Evolutionary conservation across 805 yeast species (phyloP).

Genomic region (Metschnikowia reukaufii): DNA sequence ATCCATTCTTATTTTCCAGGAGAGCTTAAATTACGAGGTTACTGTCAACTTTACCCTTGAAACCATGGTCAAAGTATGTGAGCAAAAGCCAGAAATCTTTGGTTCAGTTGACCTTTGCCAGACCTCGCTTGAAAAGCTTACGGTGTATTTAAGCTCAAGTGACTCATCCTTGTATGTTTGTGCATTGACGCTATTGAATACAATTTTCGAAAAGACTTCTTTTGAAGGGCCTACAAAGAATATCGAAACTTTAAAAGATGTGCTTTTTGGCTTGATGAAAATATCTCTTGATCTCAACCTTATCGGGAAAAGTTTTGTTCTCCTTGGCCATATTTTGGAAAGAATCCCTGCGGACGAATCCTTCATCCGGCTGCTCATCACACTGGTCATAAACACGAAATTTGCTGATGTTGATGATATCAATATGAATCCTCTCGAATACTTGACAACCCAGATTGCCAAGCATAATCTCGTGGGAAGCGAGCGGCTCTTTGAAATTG

Average conservation of each 20-base stretch:
- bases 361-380: constrained; percentile 10
- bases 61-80: constrained; percentile 22
- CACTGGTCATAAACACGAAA: constrained; percentile 19
- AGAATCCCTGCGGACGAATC: constrained; percentile 9
- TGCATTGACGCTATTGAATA: constrained; percentile 23
- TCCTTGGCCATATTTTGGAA: constrained; percentile 14
- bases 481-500: constrained; percentile 6
- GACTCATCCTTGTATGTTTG: constrained; percentile 27
- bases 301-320: constrained; percentile 11
- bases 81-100: constrained; percentile 16
- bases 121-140: constrained; percentile 21
- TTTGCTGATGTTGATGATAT: constrained; percentile 22
- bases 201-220: constrained; percentile 8
- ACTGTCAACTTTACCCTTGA: constrained; percentile 29
- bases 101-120: constrained; percentile 17
- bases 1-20: constrained; percentile 20
- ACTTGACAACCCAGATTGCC: constrained; percentile 15
- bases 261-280: constrained; percentile 12
- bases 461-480: constrained; percentile 8
- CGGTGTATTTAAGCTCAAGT: constrained; percentile 25
- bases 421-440: constrained; percentile 18
- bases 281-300: constrained; percentile 12
- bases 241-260: constrained; percentile 1
- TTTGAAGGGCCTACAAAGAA: constrained; percentile 3
- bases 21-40: constrained; percentile 28